Evolutionary conservation across 2,329 filamentous ascomycete genomes (phyloP).

Genomic region (Trichoderma endophyticum): DNA sequence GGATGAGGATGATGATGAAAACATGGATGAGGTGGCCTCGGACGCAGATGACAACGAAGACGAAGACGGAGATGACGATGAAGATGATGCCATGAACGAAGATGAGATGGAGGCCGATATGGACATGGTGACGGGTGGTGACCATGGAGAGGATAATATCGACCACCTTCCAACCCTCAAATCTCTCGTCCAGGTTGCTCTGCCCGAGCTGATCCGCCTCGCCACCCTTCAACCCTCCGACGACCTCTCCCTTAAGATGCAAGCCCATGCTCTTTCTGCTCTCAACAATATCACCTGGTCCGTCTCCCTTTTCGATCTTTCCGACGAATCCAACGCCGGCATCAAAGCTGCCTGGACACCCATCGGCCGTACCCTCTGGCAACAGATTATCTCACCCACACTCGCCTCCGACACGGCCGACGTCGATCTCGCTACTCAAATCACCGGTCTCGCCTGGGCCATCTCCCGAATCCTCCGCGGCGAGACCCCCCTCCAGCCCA

Average conservation of each 20-base stretch:
- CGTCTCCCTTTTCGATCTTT: slow-evolving; percentile 58
- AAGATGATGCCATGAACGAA: slow-evolving; percentile 54
- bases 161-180: slow-evolving; percentile 55
- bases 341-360: slow-evolving; percentile 55
- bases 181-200: slow-evolving; percentile 34
- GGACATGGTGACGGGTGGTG: slow-evolving; percentile 57
- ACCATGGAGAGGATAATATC: slow-evolving; percentile 41
- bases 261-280: slow-evolving; percentile 54
- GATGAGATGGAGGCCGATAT: slow-evolving; percentile 62
- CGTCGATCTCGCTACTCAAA: slow-evolving; percentile 57
- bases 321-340: slow-evolving; percentile 48
- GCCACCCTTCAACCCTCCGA: slow-evolving; percentile 39
- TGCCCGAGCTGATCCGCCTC: slow-evolving; percentile 47
- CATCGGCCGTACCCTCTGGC: slow-evolving; percentile 55
- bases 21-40: slow-evolving; percentile 34
- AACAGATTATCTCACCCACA: slow-evolving; percentile 52
- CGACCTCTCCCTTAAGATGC: slow-evolving; percentile 45
- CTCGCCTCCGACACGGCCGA: slow-evolving; percentile 61
- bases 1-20: slow-evolving; percentile 35
- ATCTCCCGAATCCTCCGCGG: slow-evolving; percentile 53
- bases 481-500: slow-evolving; percentile 43
- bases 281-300: slow-evolving; percentile 69
- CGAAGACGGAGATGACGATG: slow-evolving; percentile 37
- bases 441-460: slow-evolving; percentile 65
- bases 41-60: slow-evolving; percentile 36